phyloP scores from a whole-genome alignment of 1,284 basidiomycete species.

The Ceratobasidium sp. region DNA sequence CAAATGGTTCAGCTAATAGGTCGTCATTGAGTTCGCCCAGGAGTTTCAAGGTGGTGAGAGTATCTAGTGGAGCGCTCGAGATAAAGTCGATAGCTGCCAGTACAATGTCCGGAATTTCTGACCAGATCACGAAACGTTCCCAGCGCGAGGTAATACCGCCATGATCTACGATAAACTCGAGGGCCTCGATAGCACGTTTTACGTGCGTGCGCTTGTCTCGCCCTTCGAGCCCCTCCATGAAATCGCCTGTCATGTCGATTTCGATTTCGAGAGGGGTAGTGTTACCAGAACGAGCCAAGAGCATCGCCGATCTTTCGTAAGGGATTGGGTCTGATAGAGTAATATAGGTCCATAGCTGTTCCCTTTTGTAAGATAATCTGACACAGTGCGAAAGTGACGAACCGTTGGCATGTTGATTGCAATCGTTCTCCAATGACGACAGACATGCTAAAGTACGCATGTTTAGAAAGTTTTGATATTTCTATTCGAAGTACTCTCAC shows the following conservation, averaged over 20 bases:
- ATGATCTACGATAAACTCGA: slow-evolving; percentile 4
- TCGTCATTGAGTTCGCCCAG: background rate
- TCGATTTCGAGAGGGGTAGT: slow-evolving; percentile 6
- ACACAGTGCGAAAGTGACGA: background rate
- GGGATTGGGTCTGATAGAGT: background rate
- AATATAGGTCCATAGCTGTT: slow-evolving; percentile 25
- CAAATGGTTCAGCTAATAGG: background rate
- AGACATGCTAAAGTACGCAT: slow-evolving; percentile 12
- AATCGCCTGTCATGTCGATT: slow-evolving; percentile 7
- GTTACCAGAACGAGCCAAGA: background rate
- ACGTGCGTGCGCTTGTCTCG: background rate
- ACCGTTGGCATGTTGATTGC: slow-evolving; percentile 27
- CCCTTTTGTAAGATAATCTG: background rate
- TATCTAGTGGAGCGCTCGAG: background rate
- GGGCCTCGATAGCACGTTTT: background rate
- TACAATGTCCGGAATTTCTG: background rate
- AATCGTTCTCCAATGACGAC: slow-evolving; percentile 14
- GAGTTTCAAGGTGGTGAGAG: background rate
- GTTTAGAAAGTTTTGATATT: too few relatives aligned
- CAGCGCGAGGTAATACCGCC: slow-evolving; percentile 14
- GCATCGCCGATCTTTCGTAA: background rate
- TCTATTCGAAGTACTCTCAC: too few relatives aligned
- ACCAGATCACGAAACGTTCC: background rate
- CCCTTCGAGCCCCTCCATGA: background rate
- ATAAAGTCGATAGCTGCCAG: slow-evolving; percentile 5